Conservation (phyloP, 2,329 filamentous ascomycete genomes). For the Aotearoamyces nothofagi region DNA sequence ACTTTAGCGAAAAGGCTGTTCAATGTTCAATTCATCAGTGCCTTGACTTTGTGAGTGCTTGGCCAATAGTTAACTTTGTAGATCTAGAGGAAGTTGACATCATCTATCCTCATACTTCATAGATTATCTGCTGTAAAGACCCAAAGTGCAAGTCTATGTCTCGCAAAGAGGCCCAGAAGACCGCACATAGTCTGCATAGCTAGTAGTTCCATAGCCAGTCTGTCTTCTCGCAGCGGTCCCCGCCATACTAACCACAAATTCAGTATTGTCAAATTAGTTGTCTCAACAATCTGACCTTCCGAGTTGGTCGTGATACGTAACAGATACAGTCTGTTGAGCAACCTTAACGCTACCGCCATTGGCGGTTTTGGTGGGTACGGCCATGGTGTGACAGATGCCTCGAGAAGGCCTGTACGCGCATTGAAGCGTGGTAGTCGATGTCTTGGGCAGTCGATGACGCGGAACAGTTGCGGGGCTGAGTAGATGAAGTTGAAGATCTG, state of each 20-base stretch:
- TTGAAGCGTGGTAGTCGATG: slow-evolving; percentile 88
- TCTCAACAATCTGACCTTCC: slow-evolving; percentile 58
- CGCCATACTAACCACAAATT: slow-evolving; percentile 96
- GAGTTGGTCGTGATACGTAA: slow-evolving; percentile 53
- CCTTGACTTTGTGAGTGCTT: too few species aligned
- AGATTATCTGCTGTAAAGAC: slow-evolving; percentile 83
- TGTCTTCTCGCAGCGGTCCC: slow-evolving; percentile 78
- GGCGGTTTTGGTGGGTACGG: slow-evolving; percentile 50
- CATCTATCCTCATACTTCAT: slow-evolving; percentile 1
- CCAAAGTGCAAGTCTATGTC: slow-evolving; percentile 73
- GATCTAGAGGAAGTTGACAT: too few species aligned
- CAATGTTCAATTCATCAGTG: too few species aligned
- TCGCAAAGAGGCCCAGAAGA: slow-evolving; percentile 66
- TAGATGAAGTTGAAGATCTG: slow-evolving; percentile 97
- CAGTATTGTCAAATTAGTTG: slow-evolving; percentile 80
- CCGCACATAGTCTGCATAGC: slow-evolving; percentile 64
- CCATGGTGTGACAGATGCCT: slow-evolving; percentile 75
- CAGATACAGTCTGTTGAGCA: slow-evolving; percentile 54
- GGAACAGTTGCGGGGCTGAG: slow-evolving; percentile 82
- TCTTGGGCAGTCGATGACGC: slow-evolving; percentile 78
- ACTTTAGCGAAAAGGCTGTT: too few species aligned
- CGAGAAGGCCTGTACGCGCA: slow-evolving; percentile 65
- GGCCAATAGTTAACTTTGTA: too few species aligned
- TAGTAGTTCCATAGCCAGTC: slow-evolving; percentile 65
- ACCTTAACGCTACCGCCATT: slow-evolving; percentile 46